A percentile compares a stretch with the other conserved stretches of the same genome.
Conservation (phyloP, 345 rosid species). For the Sonneratia alba region DNA sequence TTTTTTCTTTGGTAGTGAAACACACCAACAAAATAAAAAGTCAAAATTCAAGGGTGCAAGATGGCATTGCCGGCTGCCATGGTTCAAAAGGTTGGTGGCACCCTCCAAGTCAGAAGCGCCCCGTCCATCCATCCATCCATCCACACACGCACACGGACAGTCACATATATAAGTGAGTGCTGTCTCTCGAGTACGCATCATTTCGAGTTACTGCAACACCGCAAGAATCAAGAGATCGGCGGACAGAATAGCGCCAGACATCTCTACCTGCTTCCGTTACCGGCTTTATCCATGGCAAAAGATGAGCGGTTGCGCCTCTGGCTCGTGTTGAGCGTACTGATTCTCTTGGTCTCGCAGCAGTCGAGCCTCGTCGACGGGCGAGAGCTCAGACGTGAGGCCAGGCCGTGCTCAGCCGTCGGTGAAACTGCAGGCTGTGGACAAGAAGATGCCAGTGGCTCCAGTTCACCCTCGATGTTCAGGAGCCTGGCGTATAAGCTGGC, state of each 20-base stretch:
- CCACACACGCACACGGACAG: too few relatives aligned
- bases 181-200: neutral
- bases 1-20: too few relatives aligned
- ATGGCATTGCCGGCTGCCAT: too few relatives aligned
- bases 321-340: neutral
- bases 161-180: too few relatives aligned
- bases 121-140: too few relatives aligned
- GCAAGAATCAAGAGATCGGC: neutral
- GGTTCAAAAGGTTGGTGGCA: too few relatives aligned
- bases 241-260: neutral
- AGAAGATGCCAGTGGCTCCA: neutral
- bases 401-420: neutral
- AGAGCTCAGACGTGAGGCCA: neutral
- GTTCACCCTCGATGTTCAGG: constrained; percentile 14
- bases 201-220: neutral
- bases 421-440: neutral
- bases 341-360: neutral
- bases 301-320: neutral
- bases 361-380: neutral
- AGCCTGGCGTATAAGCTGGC: constrained; percentile 43
- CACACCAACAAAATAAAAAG: too few relatives aligned
- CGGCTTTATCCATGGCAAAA: neutral
- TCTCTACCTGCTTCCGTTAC: neutral
- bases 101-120: too few relatives aligned
- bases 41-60: too few relatives aligned